Evolutionary conservation across 176 grass and related monocot species (phyloP).

Genomic region (Musa schizocarpa): DNA sequence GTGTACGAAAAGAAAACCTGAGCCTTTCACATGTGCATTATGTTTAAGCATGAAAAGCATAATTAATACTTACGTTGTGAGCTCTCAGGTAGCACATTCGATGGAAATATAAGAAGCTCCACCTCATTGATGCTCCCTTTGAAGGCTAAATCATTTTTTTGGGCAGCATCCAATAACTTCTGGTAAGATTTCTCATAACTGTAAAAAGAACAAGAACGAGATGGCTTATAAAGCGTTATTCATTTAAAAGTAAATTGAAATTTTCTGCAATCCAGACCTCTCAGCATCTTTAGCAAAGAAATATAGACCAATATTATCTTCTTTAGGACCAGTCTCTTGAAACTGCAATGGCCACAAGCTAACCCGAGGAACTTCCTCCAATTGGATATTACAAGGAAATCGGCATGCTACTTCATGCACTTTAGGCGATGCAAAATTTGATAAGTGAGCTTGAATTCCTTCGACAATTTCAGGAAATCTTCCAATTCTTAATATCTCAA

Average conservation of each 20-base stretch:
- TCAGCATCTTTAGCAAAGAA: slow-evolving; percentile 94
- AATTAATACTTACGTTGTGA: slow-evolving; percentile 60
- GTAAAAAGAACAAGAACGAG: slow-evolving; percentile 16
- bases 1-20: background rate
- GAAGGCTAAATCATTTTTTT: slow-evolving; percentile 62
- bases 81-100: slow-evolving; percentile 61
- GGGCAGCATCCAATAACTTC: slow-evolving; percentile 62
- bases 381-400: slow-evolving; percentile 57
- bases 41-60: background rate
- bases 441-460: slow-evolving; percentile 92
- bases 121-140: slow-evolving; percentile 45
- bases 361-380: slow-evolving; percentile 57
- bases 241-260: background rate
- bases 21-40: background rate
- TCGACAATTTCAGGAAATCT: slow-evolving; percentile 38
- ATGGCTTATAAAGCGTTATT: background rate
- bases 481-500: slow-evolving; percentile 63
- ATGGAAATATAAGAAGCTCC: slow-evolving; percentile 91
- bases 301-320: slow-evolving; percentile 84
- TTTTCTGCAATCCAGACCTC: slow-evolving; percentile 28
- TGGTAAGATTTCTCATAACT: slow-evolving; percentile 71
- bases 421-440: slow-evolving; percentile 51
- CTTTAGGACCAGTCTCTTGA: slow-evolving; percentile 45
- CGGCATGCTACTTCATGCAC: slow-evolving; percentile 49
- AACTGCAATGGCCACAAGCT: slow-evolving; percentile 64